Conservation (phyloP, 2,329 filamentous ascomycete genomes). For the Clonostachys rosea region DNA sequence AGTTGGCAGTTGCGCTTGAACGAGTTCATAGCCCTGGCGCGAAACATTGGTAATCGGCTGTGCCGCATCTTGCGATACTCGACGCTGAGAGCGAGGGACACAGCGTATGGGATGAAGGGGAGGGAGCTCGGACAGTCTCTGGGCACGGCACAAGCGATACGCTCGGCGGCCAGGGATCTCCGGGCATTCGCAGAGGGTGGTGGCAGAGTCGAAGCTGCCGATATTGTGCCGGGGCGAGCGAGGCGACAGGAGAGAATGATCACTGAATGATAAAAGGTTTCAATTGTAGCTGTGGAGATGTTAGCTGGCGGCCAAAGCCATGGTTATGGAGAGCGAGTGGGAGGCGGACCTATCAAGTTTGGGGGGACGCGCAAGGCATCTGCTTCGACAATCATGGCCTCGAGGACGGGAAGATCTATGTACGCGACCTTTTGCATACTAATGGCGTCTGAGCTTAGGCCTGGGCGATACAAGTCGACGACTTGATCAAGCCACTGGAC, state of each 20-base stretch:
- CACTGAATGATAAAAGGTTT: constrained; percentile 60
- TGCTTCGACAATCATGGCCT: constrained; percentile 51
- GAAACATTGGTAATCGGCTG: constrained; percentile 53
- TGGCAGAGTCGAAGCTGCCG: constrained; percentile 34
- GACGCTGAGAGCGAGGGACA: constrained; percentile 57
- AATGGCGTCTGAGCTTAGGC: constrained; percentile 30
- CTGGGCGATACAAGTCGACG: constrained; percentile 55
- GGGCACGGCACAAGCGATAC: constrained; percentile 49
- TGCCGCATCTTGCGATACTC: constrained; percentile 62
- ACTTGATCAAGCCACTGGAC: constrained; percentile 52
- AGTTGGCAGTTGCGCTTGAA: constrained; percentile 51
- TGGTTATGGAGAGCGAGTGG: not conserved
- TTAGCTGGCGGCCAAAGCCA: constrained; percentile 9
- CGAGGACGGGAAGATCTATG: constrained; percentile 51
- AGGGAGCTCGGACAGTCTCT: constrained; percentile 47
- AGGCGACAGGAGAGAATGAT: constrained; percentile 59
- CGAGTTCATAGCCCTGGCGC: constrained; percentile 45
- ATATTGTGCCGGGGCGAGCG: constrained; percentile 30
- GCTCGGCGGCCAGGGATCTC: constrained; percentile 51
- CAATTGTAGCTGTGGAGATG: constrained; percentile 44
- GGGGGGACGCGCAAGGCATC: constrained; percentile 44
- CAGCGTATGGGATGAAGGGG: constrained; percentile 57
- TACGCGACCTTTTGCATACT: constrained; percentile 36
- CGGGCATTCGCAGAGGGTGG: constrained; percentile 48
- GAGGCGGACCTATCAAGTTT: constrained; percentile 39